Conservation (phyloP, 306 rosid genomes). For the Acacia crassicarpa region DNA sequence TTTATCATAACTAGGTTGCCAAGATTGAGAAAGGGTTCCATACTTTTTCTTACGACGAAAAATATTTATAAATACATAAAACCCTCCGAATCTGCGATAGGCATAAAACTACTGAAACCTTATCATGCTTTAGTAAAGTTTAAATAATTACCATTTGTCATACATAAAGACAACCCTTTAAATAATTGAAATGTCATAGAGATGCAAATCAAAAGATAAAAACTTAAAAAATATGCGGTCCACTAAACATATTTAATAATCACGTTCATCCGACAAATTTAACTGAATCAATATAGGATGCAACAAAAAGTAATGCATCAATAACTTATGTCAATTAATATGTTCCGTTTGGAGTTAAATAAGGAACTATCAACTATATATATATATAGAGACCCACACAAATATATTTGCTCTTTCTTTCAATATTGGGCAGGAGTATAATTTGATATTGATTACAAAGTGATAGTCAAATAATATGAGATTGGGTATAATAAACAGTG, state of each 20-base stretch:
- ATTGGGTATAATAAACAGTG: background rate
- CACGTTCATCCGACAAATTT: background rate
- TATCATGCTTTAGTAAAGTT: background rate
- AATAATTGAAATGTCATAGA: background rate
- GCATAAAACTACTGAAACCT: background rate
- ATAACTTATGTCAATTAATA: background rate
- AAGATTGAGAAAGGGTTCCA: background rate
- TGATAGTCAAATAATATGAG: background rate
- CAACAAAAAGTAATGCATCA: background rate
- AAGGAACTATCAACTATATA: background rate
- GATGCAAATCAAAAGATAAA: background rate
- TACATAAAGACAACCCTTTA: background rate
- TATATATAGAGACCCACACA: too few relatives aligned
- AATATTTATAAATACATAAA: background rate
- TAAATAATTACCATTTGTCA: background rate
- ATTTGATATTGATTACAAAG: background rate
- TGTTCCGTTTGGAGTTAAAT: background rate
- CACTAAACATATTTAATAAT: background rate
- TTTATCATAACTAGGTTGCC: background rate
- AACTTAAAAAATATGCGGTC: background rate
- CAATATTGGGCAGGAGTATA: background rate
- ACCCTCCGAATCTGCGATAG: background rate
- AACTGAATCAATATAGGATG: background rate
- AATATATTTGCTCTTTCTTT: too few relatives aligned
- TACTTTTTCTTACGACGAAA: background rate